Evolutionary conservation across 208 protist genomes (phyloP), one percentile per base, ranked within the genome.

Genomic region (Crithidia expoeki): DNA sequence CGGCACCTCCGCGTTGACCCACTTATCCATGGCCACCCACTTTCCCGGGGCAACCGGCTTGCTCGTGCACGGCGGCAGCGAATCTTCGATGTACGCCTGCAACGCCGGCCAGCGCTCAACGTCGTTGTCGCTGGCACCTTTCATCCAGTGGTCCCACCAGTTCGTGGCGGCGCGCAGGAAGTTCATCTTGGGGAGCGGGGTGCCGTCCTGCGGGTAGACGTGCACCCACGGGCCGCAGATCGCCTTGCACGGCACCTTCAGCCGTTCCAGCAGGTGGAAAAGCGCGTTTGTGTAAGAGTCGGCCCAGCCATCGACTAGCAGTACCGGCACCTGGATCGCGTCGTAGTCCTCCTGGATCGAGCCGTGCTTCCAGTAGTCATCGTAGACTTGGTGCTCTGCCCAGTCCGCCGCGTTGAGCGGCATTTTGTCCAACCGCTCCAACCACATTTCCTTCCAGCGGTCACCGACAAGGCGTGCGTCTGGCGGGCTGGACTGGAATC

Each of bases 171-270:
- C 81, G 34, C 83, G 81, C 58, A 90, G 69, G 64, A 87, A 90
- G 67, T 85, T 86, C 70, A 86, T 87, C 47, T 68, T 63, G 6
- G 85, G 81, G n/a, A 61, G 36, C 40, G 84, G 84, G 12, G 68
- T 57, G 56, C 81, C 81, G 68, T 87, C 84, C 61, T 90, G 81
- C 33, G 85, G 81, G 68, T 87, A 90, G n/a, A 70, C 71, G 62
- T 90, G 85, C 58, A 72, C 75, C 85, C 81, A 87, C n/a, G 85
- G 85, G 2, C 85, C 85, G 16, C 85, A 79, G 42, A 87, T 81
- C 27, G 75, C 85, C 47, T 81, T 80, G 32, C 81, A 71, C n/a
- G 85, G 85, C 42, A 85, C 72, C 16, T 72, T 72, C 25, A 90
- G 74, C 40, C 74, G 53, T 65, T 77, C 64, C 46, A 90, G 55